These are phyloP conservation scores for Ustilago sp. DNA, from an alignment of 1,284 basidiomycete genomes.

Conservation along the genomic window DNA sequence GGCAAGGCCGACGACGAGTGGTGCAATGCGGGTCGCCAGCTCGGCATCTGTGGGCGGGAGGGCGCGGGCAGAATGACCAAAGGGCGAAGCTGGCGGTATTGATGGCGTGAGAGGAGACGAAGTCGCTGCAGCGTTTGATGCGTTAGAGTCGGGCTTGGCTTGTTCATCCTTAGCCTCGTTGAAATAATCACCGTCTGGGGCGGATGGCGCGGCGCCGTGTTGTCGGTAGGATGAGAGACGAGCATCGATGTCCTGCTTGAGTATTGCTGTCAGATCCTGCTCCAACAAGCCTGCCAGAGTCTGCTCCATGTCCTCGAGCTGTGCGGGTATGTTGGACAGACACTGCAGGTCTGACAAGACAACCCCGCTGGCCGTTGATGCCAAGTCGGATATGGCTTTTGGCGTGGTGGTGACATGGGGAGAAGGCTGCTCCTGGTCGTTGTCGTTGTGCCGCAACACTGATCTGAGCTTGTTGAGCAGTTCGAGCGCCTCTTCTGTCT, in stretches of 20 bases:
- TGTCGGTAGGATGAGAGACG: slow-evolving; percentile 27
- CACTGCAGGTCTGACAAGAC: slow-evolving; percentile 29
- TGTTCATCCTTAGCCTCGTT: not conserved
- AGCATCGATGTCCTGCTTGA: slow-evolving; percentile 77
- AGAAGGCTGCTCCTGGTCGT: not conserved
- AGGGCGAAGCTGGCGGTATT: slow-evolving; percentile 29
- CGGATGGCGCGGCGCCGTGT: not conserved
- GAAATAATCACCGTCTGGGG: slow-evolving; percentile 18
- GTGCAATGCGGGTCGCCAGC: slow-evolving; percentile 76
- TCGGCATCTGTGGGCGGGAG: slow-evolving; percentile 25
- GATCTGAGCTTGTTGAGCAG: slow-evolving; percentile 51
- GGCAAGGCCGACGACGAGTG: slow-evolving; percentile 80
- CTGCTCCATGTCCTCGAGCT: slow-evolving; percentile 57
- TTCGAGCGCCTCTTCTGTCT: slow-evolving; percentile 65
- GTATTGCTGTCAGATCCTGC: slow-evolving; percentile 77
- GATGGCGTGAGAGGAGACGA: slow-evolving; percentile 18
- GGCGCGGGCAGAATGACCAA: slow-evolving; percentile 19
- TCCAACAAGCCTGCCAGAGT: slow-evolving; percentile 51
- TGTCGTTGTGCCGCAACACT: slow-evolving; percentile 3
- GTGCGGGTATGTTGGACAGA: slow-evolving; percentile 42
- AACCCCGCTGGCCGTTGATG: not conserved
- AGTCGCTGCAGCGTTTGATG: not conserved
- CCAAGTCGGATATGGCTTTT: not conserved
- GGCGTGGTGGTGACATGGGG: not conserved
- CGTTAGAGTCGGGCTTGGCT: not conserved